Evolutionary conservation across 352 stramenopile genomes (phyloP).

Genomic region (Pythium brachiatum): DNA sequence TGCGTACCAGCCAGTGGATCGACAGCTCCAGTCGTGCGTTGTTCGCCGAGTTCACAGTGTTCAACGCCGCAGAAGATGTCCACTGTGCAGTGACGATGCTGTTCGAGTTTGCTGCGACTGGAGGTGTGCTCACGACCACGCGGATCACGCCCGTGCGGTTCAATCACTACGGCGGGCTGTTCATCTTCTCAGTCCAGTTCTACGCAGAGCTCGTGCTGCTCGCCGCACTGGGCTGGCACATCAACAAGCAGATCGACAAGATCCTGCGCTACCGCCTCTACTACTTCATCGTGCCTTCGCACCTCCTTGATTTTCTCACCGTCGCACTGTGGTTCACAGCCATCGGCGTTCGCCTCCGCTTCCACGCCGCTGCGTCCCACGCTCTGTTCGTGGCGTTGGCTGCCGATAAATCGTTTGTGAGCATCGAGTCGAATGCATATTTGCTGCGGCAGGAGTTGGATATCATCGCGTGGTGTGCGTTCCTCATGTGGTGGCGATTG

Average conservation of each 20-base stretch:
- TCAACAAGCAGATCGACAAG: conserved; percentile 45
- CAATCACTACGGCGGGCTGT: conserved; percentile 46
- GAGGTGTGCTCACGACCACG: conserved; percentile 34
- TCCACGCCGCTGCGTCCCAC: conserved; percentile 35
- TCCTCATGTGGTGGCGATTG: conserved; percentile 66
- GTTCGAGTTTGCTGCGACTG: conserved; percentile 52
- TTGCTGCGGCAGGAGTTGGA: conserved; percentile 35
- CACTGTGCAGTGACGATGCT: conserved; percentile 48
- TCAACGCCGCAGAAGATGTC: conserved; percentile 49
- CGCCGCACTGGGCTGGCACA: conserved; percentile 41
- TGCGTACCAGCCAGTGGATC: conserved; percentile 49
- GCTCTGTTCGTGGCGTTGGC: conserved; percentile 36
- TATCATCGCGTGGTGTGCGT: conserved; percentile 34
- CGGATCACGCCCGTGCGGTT: conserved; percentile 42
- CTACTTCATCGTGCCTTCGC: conserved; percentile 55
- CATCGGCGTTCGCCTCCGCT: conserved; percentile 33
- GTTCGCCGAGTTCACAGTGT: conserved; percentile 65
- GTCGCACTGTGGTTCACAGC: conserved; percentile 40
- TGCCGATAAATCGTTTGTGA: conserved; percentile 32
- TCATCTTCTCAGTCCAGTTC: conserved; percentile 42
- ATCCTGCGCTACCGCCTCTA: conserved; percentile 54
- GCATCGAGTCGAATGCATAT: conserved; percentile 29
- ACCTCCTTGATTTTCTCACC: conserved; percentile 55
- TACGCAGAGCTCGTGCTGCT: conserved; percentile 52
- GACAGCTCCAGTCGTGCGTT: conserved; percentile 43